phyloP scores from a whole-genome alignment of 164 flowering plant species.

The Vitis labrusca region DNA sequence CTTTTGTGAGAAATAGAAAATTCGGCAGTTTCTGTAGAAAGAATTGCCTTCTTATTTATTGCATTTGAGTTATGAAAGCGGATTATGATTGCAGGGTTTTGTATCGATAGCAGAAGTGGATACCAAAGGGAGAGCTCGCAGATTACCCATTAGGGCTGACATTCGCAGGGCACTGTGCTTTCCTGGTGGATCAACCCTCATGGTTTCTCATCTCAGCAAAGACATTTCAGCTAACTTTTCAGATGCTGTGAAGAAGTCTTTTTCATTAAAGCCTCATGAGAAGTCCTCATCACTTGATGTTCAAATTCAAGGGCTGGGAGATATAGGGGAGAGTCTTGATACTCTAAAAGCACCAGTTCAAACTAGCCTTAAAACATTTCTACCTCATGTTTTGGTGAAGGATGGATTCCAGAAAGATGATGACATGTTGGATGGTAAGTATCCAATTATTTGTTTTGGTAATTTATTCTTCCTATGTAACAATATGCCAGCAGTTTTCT shows the following conservation, averaged over 20 bases:
- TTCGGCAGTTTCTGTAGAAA: no score
- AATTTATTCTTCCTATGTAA: not conserved
- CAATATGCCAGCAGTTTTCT: not conserved
- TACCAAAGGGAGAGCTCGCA: slow-evolving; percentile 69
- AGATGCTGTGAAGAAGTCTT: slow-evolving; percentile 16
- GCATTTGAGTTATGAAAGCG: slow-evolving; percentile 7
- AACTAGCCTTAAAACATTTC: slow-evolving; percentile 8
- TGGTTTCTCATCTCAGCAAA: slow-evolving; percentile 72
- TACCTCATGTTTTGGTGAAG: slow-evolving; percentile 17
- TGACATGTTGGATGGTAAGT: slow-evolving; percentile 22
- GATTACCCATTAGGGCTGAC: slow-evolving; percentile 70
- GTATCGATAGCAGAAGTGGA: slow-evolving; percentile 70
- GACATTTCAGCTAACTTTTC: slow-evolving; percentile 26
- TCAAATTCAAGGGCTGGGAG: slow-evolving; percentile 17
- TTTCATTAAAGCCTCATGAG: slow-evolving; percentile 19
- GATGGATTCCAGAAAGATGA: slow-evolving; percentile 11
- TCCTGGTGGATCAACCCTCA: slow-evolving; percentile 91
- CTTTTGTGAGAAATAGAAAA: not conserved
- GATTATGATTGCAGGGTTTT: slow-evolving; percentile 62
- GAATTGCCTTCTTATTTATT: no score
- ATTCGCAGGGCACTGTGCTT: slow-evolving; percentile 75
- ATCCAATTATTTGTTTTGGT: not conserved
- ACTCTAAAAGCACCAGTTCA: slow-evolving; percentile 10
- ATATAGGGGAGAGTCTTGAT: slow-evolving; percentile 9
- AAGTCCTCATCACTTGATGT: slow-evolving; percentile 18